These are phyloP conservation scores for Penicillium sp. DNA, from an alignment of 2,329 filamentous ascomycete species.

Conservation along the genomic window DNA sequence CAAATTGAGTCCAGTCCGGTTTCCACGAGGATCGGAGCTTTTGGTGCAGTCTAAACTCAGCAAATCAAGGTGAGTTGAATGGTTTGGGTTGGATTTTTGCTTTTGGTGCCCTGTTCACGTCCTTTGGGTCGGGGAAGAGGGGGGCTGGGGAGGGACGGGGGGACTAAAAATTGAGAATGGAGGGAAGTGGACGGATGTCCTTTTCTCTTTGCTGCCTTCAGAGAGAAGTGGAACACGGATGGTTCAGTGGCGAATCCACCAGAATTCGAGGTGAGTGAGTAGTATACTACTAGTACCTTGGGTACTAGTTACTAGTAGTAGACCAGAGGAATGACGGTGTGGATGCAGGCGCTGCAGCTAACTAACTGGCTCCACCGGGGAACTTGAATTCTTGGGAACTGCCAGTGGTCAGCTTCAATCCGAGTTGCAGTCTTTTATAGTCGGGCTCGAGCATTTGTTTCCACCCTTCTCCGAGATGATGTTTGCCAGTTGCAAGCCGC, in stretches of 20 bases:
- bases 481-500: slow-evolving; percentile 7
- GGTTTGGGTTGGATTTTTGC: slow-evolving; percentile 1
- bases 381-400: too few relatives aligned
- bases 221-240: neutral
- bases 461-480: slow-evolving; percentile 1
- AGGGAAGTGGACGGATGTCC: neutral
- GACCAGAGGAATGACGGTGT: slow-evolving; percentile 33
- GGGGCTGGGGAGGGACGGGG: neutral
- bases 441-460: neutral
- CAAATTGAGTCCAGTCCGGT: neutral
- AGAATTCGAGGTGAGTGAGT: neutral
- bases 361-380: slow-evolving; percentile 17
- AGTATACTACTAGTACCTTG: too few relatives aligned
- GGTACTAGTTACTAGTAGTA: too few relatives aligned
- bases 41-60: slow-evolving; percentile 7
- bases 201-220: neutral
- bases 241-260: neutral
- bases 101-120: slow-evolving; percentile 14
- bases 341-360: slow-evolving; percentile 23
- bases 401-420: neutral
- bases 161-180: neutral
- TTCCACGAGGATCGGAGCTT: slow-evolving; percentile 22
- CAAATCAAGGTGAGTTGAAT: neutral
- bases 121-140: neutral
- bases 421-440: slow-evolving; percentile 1